phyloP scores from a whole-genome alignment of 345 rosid genomes.

The Linum trigynum region DNA sequence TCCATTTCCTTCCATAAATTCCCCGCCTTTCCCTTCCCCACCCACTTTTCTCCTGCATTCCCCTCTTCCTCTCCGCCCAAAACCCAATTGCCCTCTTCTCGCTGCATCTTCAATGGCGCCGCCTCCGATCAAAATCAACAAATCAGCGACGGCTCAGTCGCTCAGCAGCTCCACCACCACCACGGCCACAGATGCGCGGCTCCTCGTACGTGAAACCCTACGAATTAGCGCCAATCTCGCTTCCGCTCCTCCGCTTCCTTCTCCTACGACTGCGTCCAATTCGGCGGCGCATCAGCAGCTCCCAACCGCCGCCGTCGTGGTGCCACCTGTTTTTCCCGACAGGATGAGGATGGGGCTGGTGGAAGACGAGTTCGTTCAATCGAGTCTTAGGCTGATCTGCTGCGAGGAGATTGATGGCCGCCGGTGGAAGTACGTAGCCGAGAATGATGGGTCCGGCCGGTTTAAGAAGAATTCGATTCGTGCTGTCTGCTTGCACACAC shows the following conservation, averaged over 20 bases:
- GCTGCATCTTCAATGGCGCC: not conserved
- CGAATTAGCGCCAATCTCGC: slow-evolving; percentile 87
- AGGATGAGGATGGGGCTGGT: slow-evolving; percentile 23
- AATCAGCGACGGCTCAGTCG: slow-evolving; percentile 16
- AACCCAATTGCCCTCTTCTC: not conserved
- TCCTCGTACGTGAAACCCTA: slow-evolving; percentile 86
- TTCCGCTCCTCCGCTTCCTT: slow-evolving; percentile 31
- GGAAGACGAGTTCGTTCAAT: slow-evolving; percentile 35
- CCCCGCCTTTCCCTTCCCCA: not conserved
- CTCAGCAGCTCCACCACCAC: slow-evolving; percentile 8
- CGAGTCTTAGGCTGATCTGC: slow-evolving; percentile 65
- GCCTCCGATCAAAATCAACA: slow-evolving; percentile 21
- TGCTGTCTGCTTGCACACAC: slow-evolving; percentile 56
- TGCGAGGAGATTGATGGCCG: slow-evolving; percentile 89
- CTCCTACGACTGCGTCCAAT: not conserved
- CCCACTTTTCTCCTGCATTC: too few species aligned
- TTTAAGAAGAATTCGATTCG: slow-evolving; percentile 71
- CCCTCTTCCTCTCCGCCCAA: not conserved
- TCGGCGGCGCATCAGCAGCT: not conserved
- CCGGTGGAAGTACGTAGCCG: slow-evolving; percentile 74
- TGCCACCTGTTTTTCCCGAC: not conserved
- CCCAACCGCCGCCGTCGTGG: not conserved
- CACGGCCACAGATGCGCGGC: slow-evolving; percentile 25
- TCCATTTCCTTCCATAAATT: not conserved
- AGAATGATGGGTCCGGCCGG: slow-evolving; percentile 44